Percentiles rank a stretch among this genome's conserved stretches.
Evolutionary conservation across 2,329 filamentous ascomycete genomes (phyloP).

Genomic region (Dactylonectria estremocensis): DNA sequence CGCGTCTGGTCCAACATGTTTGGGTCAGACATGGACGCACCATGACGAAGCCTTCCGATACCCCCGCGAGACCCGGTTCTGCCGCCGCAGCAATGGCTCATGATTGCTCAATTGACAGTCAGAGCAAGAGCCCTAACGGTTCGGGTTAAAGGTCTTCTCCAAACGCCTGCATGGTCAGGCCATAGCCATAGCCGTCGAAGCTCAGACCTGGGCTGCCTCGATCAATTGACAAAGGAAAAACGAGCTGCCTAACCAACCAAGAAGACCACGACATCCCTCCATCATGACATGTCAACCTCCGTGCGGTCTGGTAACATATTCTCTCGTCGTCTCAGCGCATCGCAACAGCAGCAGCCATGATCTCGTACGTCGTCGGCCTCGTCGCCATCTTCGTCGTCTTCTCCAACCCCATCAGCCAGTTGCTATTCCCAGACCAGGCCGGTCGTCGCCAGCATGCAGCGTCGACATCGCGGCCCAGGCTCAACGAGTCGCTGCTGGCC

Average conservation of each 20-base stretch:
- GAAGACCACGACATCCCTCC: conserved; percentile 18
- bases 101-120: background rate
- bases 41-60: background rate
- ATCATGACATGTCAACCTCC: conserved; percentile 24
- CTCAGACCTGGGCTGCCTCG: conserved; percentile 8
- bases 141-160: background rate
- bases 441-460: conserved; percentile 29
- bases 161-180: background rate
- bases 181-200: background rate
- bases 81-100: background rate
- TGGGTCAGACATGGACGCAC: background rate
- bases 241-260: too few species aligned
- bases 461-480: conserved; percentile 58
- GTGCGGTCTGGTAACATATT: background rate
- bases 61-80: background rate
- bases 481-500: conserved; percentile 68
- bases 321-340: background rate
- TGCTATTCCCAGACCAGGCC: conserved; percentile 51
- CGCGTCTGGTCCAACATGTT: conserved; percentile 1
- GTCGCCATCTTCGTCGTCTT: conserved; percentile 61
- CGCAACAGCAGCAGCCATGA: conserved; percentile 52
- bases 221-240: background rate
- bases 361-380: conserved; percentile 62
- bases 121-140: background rate
- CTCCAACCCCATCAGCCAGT: conserved; percentile 59